Base-by-base conservation (phyloP, 2,329 filamentous ascomycete species). In the Trichoderma pleuroti region DNA sequence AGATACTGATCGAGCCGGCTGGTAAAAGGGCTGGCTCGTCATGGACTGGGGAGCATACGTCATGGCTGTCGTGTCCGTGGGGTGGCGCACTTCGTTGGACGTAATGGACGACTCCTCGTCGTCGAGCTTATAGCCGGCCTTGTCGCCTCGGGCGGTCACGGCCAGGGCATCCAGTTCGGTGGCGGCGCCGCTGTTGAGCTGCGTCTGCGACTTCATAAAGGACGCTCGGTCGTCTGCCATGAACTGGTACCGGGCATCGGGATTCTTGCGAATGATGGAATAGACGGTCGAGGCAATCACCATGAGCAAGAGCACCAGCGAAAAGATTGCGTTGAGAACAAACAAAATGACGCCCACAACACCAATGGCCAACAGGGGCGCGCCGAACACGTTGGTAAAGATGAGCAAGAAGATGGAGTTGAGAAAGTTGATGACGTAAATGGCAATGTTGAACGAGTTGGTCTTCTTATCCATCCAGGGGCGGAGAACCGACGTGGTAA, bases 381-480 rank as follows among this genome's bases (percentile, higher is more conserved):
- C 91, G 74, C 91, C 90, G 82, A 98, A 98, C 59, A 97, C 88
- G 72, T 92, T 87, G 32, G 93, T 93, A 83, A 97, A 97, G 76
- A 98, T 88, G 69, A 98, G 85, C 34, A 98, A 84, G 85, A 97
- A 97, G 80, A 98, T 90, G 70, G 91, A 88, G 82, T 96, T 97
- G 76, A 98, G 80, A 81, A 98, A 97, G 85, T 97, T 98, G 81
- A 97, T 86, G 61, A 89, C 91, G 73, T 90, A 92, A 76, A 98
- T 98, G 72, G 93, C 88, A 77, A 98, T 97, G 83, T 98, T 98
- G 87, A 97, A 97, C 61, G 91, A 91, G 82, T 98, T 98, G 72
- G 93, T 97, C 84, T 94, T 95, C 89, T 97, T 97, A 86, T 98
- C 95, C 95, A 98, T 98, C 92, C 93, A 98, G 16, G 95, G 95